Conservation (phyloP, 192 early-diverging fungal species). For the Rhizophagus sp. region DNA sequence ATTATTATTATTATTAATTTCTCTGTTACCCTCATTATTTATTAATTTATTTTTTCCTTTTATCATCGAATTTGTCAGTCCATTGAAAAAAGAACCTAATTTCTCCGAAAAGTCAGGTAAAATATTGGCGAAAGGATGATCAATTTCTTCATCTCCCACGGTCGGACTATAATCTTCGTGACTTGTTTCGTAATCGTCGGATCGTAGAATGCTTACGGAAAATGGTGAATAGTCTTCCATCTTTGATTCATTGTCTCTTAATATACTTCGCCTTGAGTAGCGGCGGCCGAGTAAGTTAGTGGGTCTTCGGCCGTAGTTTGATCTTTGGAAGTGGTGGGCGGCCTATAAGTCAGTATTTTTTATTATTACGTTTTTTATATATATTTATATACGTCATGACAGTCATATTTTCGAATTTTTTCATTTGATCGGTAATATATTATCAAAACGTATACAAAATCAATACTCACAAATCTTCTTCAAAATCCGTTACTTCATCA, state of each 20-base stretch:
- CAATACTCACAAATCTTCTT: constrained; percentile 22
- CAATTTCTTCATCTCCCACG: constrained; percentile 26
- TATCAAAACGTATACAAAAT: too few relatives aligned
- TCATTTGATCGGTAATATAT: too few relatives aligned
- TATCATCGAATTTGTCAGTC: not conserved
- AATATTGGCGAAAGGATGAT: constrained; percentile 25
- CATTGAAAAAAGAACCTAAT: constrained; percentile 10
- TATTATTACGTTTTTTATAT: not conserved
- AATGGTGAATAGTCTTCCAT: constrained; percentile 30
- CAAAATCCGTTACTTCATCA: constrained; percentile 4
- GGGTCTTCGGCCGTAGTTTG: constrained; percentile 7
- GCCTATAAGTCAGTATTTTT: constrained; percentile 32
- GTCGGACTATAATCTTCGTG: constrained; percentile 20
- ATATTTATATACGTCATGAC: not conserved
- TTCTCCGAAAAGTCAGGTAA: constrained; percentile 24
- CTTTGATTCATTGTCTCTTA: constrained; percentile 15
- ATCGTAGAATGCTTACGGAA: constrained; percentile 5
- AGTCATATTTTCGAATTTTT: too few relatives aligned
- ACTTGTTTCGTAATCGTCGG: not conserved
- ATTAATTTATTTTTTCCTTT: not conserved
- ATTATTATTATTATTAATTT: too few relatives aligned
- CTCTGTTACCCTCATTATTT: too few relatives aligned
- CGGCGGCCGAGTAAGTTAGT: not conserved
- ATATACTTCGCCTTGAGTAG: constrained; percentile 10
- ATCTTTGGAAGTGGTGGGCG: constrained; percentile 22